Base-by-base conservation (phyloP, 345 rosid species). In the Barbarea vulgaris region DNA sequence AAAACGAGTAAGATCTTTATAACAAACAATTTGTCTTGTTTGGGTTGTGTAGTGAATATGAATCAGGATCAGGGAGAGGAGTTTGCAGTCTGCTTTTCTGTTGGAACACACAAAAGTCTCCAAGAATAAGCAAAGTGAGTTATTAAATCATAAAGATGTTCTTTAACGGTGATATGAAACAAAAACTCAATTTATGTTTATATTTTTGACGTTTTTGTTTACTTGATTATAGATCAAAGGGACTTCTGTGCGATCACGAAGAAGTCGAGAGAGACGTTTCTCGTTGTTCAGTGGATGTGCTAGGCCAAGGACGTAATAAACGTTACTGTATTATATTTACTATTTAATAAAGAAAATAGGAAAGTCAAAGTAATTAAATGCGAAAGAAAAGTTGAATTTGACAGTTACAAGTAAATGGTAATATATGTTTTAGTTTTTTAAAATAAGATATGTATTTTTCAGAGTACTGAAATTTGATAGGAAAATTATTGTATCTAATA, bases 71-170 rank as follows among this genome's bases (percentile, higher is more conserved):
- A 12, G 91, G 84, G 39, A 78, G 78, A 31, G 86, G 93, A 67
- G 97, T 96, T 57, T 95, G 99, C 81, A 84, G 90, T 56, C 82
- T 85, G 12, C 85, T 95, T 44, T 84, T 95, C 81, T 95, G 97
- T 77, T 95, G 99, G 99, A 90, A 89, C 62, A 73, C 69, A 69
- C 77, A 42, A 57, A 87, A 77, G 75, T 60, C 85, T 77, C 86
- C 25, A 6, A 83, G 69, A 70, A 85, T 60, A 81, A 84, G 28
- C 66, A 91, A 89, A 89, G 99, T 90, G 80, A 48, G 81, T n/a
- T 79, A 19, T n/a, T 79, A 19, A 3, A 27, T 67, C 11, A 9
- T 36, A 4, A 11, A 19, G 22, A 33, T 33, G 36, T 14, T 37
- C 13, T 25, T 24, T 70, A 46, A 9, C 11, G 10, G 48, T 69